Percentiles rank a stretch among this genome's conserved stretches.
These are phyloP conservation scores for Blastobotrys proliferans DNA, from an alignment of 1,139 yeast genomes.

Conservation along the genomic window DNA sequence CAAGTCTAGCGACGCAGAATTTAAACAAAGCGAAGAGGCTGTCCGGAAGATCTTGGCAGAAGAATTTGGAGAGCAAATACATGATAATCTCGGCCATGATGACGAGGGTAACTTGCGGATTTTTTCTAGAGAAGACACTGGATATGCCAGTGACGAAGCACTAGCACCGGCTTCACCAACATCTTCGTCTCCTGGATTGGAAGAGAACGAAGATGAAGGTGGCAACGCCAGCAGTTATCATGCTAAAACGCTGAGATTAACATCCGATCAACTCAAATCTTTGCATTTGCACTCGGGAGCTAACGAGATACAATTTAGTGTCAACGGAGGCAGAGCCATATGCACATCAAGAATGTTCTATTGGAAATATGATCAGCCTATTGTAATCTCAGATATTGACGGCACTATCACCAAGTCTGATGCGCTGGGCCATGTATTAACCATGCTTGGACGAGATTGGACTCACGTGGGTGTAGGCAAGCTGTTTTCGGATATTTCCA, in stretches of 20 bases:
- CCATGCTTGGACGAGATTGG: conserved; percentile 96
- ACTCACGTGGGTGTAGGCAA: conserved; percentile 96
- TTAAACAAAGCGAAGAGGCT: conserved; percentile 45
- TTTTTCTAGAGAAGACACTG: conserved; percentile 38
- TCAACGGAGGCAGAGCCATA: conserved; percentile 76
- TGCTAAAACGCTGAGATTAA: conserved; percentile 84
- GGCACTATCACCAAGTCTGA: conserved; percentile 98
- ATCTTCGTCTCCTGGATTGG: conserved; percentile 7
- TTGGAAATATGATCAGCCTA: conserved; percentile 83
- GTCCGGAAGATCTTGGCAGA: conserved; percentile 70
- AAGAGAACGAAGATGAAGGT: conserved; percentile 12
- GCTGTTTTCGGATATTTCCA: conserved; percentile 75
- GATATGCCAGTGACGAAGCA: conserved; percentile 19
- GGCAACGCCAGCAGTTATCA: conserved; percentile 34
- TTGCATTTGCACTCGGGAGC: conserved; percentile 74
- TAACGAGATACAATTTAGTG: conserved; percentile 73
- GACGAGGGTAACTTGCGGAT: conserved; percentile 71
- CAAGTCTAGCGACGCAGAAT: conserved; percentile 74
- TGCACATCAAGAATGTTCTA: conserved; percentile 70
- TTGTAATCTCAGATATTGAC: conserved; percentile 95
- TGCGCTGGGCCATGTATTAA: conserved; percentile 93
- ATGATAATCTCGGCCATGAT: conserved; percentile 54
- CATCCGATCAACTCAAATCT: conserved; percentile 80
- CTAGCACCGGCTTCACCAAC: conserved; percentile 11
- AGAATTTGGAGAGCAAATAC: conserved; percentile 53